Conservation (phyloP, 140 eudicot genomes). For the Senecio squalidus region DNA sequence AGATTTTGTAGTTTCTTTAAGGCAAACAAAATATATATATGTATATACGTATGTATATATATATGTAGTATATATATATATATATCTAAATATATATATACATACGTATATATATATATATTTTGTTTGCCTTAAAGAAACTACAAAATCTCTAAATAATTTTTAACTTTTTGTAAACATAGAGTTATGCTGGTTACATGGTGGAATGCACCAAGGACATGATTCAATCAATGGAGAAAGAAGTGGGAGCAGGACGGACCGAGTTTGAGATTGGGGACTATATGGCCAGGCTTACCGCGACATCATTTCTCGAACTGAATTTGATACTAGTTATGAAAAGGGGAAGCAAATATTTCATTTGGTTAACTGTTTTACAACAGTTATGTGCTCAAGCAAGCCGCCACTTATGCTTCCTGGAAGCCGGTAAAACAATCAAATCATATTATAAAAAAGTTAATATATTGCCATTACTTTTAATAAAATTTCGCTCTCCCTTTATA, state of each 20-base stretch:
- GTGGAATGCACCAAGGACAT: conserved; percentile 68
- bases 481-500: not conserved
- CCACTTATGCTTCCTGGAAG: conserved; percentile 83
- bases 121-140: no score
- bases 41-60: not conserved
- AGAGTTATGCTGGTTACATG: conserved; percentile 86
- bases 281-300: conserved; percentile 72
- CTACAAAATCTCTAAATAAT: not conserved
- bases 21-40: not conserved
- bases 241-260: conserved; percentile 20
- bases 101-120: no score
- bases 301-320: conserved; percentile 75
- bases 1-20: not conserved
- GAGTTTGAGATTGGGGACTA: conserved; percentile 76
- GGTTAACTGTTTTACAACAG: conserved; percentile 53
- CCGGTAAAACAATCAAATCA: no score
- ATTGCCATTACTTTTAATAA: not conserved
- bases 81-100: no score
- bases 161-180: not conserved
- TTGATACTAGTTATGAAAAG: conserved; percentile 68
- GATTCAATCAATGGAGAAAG: conserved; percentile 45
- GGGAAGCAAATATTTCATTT: conserved; percentile 73
- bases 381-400: conserved; percentile 80
- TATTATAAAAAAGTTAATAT: no score
- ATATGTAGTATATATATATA: no score